Evolutionary conservation across 495 filamentous ascomycete species (phyloP).

Genomic region (Hypoxylon fuscum): DNA sequence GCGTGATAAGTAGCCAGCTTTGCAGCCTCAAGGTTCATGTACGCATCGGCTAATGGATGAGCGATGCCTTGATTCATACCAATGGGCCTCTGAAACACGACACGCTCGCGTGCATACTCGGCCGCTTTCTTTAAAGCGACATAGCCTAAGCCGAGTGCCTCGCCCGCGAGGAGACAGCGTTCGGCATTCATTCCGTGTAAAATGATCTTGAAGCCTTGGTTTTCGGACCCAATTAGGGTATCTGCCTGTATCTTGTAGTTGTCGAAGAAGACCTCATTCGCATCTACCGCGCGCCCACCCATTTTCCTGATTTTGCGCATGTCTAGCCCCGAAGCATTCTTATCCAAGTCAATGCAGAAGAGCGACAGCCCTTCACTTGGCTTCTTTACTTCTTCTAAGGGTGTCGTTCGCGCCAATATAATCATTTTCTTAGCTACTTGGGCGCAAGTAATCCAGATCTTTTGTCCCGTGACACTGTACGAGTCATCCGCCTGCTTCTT

Average conservation of each 20-base stretch:
- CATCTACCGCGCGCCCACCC: conserved; percentile 81
- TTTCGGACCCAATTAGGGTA: conserved; percentile 72
- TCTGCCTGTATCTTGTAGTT: conserved; percentile 69
- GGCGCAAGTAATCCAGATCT: conserved; percentile 85
- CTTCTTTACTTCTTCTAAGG: conserved; percentile 70
- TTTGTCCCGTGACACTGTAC: conserved; percentile 75
- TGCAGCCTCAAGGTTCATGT: conserved; percentile 82
- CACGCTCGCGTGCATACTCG: conserved; percentile 71
- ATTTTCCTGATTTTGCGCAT: conserved; percentile 81
- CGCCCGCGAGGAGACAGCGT: conserved; percentile 77
- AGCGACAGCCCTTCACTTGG: conserved; percentile 75
- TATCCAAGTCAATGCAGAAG: conserved; percentile 79
- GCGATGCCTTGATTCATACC: conserved; percentile 79
- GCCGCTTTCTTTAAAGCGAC: conserved; percentile 72
- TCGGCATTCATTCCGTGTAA: conserved; percentile 89
- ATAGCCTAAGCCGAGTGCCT: conserved; percentile 81
- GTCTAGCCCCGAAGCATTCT: conserved; percentile 63
- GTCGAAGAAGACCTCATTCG: conserved; percentile 86
- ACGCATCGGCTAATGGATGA: conserved; percentile 77
- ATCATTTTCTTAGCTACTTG: conserved; percentile 83
- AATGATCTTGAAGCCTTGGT: conserved; percentile 77
- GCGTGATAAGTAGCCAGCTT: conserved; percentile 83
- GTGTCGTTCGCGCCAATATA: conserved; percentile 76
- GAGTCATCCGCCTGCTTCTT: conserved; percentile 57
- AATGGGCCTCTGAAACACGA: conserved; percentile 76